Evolutionary conservation across 73 alveolate genomes (phyloP).

Genomic region (Stentor coeruleus): DNA sequence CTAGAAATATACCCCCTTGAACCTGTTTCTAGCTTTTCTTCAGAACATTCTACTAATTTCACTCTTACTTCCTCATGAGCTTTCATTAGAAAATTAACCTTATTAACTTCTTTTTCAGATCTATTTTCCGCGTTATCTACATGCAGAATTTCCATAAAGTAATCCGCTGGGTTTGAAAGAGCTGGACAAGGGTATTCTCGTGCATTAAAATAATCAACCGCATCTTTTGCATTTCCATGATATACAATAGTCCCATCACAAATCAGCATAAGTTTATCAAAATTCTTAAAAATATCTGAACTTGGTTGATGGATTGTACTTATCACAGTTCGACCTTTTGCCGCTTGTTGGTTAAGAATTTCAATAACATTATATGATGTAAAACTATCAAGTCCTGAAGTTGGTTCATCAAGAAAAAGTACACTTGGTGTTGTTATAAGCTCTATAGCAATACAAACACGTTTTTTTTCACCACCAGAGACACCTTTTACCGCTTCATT

Average conservation of each 20-base stretch:
- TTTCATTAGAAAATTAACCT: background rate
- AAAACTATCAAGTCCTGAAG: slow-evolving; percentile 48
- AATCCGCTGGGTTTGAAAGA: slow-evolving; percentile 57
- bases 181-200: slow-evolving; percentile 38
- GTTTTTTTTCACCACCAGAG: slow-evolving; percentile 56
- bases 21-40: background rate
- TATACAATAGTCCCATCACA: slow-evolving; percentile 41
- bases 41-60: too few relatives aligned
- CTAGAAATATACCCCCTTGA: background rate
- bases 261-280: slow-evolving; percentile 47
- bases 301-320: slow-evolving; percentile 49
- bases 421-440: slow-evolving; percentile 41
- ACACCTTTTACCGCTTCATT: slow-evolving; percentile 31
- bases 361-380: slow-evolving; percentile 16
- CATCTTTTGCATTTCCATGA: slow-evolving; percentile 29
- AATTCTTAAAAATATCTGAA: slow-evolving; percentile 42
- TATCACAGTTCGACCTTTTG: slow-evolving; percentile 32
- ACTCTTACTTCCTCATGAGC: background rate
- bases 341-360: slow-evolving; percentile 27
- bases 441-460: slow-evolving; percentile 49
- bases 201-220: slow-evolving; percentile 28
- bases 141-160: slow-evolving; percentile 36
- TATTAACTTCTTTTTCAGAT: background rate
- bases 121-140: background rate
- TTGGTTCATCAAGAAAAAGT: slow-evolving; percentile 49